Evolutionary conservation across 129 eudicot genomes (phyloP).

Genomic region (Pittosporum tobira): DNA sequence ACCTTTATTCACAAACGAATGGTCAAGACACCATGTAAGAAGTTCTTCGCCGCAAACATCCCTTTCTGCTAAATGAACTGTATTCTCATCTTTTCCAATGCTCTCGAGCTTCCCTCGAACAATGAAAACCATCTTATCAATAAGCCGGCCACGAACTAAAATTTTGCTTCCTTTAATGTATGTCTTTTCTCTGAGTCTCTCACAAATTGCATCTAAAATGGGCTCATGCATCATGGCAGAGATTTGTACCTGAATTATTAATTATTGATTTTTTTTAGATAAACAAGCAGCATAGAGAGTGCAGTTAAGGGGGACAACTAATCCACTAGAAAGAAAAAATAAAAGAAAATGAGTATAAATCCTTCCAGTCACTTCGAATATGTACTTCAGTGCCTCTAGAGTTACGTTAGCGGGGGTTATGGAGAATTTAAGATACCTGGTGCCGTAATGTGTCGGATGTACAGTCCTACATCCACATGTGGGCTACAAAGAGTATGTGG

Average conservation of each 20-base stretch:
- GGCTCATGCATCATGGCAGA: slow-evolving; percentile 58
- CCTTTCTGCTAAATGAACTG: slow-evolving; percentile 42
- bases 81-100: slow-evolving; percentile 44
- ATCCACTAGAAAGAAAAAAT: not conserved
- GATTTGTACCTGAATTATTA: slow-evolving; percentile 51
- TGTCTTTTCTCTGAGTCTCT: slow-evolving; percentile 56
- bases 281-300: not conserved
- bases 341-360: not conserved
- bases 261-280: not conserved
- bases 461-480: too few relatives aligned
- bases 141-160: slow-evolving; percentile 35
- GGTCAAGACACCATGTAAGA: slow-evolving; percentile 78
- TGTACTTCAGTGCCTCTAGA: too few relatives aligned
- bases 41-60: slow-evolving; percentile 92
- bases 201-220: slow-evolving; percentile 62
- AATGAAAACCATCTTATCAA: slow-evolving; percentile 72
- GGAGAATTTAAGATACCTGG: too few relatives aligned
- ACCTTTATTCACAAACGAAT: slow-evolving; percentile 55
- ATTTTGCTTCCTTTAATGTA: slow-evolving; percentile 64
- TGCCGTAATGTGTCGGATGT: too few relatives aligned
- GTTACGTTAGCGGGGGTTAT: too few relatives aligned
- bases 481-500: too few relatives aligned
- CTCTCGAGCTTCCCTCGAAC: slow-evolving; percentile 68
- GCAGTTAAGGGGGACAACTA: not conserved
- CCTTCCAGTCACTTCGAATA: not conserved